Evolutionary conservation across 306 rosid species (phyloP).

Genomic region (Prunus davidiana): DNA sequence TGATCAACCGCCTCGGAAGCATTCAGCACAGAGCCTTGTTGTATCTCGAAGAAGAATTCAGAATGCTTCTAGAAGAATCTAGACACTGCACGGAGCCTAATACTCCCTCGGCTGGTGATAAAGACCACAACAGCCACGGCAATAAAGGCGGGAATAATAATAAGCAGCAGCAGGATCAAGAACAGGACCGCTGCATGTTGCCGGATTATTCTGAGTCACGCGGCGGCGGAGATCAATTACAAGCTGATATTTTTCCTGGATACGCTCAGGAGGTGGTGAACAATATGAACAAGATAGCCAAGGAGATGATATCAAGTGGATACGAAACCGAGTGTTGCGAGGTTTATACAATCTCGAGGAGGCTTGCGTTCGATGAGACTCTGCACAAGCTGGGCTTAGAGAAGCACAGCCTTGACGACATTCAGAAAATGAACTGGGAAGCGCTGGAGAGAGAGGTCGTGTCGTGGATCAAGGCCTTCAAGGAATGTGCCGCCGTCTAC

Average conservation of each 20-base stretch:
- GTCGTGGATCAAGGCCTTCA: conserved; percentile 54
- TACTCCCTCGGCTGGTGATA: not conserved
- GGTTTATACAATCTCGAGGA: conserved; percentile 39
- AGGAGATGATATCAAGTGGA: conserved; percentile 46
- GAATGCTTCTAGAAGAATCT: conserved; percentile 51
- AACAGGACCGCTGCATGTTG: not conserved
- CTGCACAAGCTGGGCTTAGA: conserved; percentile 40
- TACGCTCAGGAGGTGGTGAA: conserved; percentile 36
- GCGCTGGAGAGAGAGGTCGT: conserved; percentile 48
- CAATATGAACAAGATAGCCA: conserved; percentile 46
- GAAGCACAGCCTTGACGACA: conserved; percentile 47
- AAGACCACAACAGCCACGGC: conserved; percentile 22
- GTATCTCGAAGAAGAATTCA: conserved; percentile 66
- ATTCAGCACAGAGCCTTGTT: conserved; percentile 54
- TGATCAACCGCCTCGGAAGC: conserved; percentile 45
- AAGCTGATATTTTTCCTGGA: conserved; percentile 31
- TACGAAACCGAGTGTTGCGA: conserved; percentile 60
- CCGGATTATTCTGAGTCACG: conserved; percentile 22
- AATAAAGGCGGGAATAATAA: conserved; percentile 11
- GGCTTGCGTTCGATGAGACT: conserved; percentile 35
- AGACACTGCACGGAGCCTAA: not conserved
- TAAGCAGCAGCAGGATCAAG: conserved; percentile 23
- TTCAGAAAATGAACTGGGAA: conserved; percentile 70
- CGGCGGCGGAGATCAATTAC: not conserved
- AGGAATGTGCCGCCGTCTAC: conserved; percentile 42